A percentile compares a stretch with the other conserved stretches of the same genome.
Evolutionary conservation across 345 rosid genomes (phyloP).

Genomic region (Hibiscus trionum): DNA sequence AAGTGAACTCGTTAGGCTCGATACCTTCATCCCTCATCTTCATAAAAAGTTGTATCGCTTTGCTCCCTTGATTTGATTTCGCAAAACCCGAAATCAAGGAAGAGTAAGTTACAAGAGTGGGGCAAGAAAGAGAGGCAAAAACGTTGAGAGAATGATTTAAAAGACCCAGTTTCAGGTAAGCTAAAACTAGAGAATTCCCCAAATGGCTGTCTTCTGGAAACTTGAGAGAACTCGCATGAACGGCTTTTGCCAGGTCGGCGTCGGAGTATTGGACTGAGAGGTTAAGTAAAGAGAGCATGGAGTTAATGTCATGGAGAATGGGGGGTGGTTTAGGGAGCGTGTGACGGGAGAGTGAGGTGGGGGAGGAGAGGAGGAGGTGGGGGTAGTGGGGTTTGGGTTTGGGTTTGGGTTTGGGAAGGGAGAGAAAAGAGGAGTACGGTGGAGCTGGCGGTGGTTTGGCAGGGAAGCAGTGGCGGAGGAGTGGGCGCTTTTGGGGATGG

Average conservation of each 20-base stretch:
- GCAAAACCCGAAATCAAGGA: slow-evolving; percentile 54
- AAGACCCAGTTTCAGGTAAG: slow-evolving; percentile 62
- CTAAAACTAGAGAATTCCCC: slow-evolving; percentile 43
- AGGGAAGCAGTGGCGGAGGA: slow-evolving; percentile 18
- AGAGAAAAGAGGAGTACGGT: neutral
- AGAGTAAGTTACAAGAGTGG: slow-evolving; percentile 65
- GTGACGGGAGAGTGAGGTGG: slow-evolving; percentile 10
- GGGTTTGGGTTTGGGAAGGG: slow-evolving; percentile 11
- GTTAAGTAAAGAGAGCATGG: slow-evolving; percentile 38
- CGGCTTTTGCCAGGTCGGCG: slow-evolving; percentile 41
- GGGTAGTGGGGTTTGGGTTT: slow-evolving; percentile 11
- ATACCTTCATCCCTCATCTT: slow-evolving; percentile 46
- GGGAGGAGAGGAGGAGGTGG: slow-evolving; percentile 18
- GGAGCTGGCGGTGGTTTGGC: slow-evolving; percentile 16
- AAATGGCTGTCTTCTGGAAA: slow-evolving; percentile 33
- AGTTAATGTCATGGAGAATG: slow-evolving; percentile 11
- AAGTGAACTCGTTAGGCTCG: slow-evolving; percentile 42
- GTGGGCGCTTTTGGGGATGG: slow-evolving; percentile 23
- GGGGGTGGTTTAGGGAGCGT: slow-evolving; percentile 14
- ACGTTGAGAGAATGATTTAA: slow-evolving; percentile 42
- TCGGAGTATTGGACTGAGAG: slow-evolving; percentile 41
- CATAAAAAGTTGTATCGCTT: slow-evolving; percentile 51
- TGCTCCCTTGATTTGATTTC: slow-evolving; percentile 37
- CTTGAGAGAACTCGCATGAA: slow-evolving; percentile 58
- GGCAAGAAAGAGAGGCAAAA: slow-evolving; percentile 38